Conservation (phyloP, 1,284 basidiomycete species). For the Termitomyces sp. region DNA sequence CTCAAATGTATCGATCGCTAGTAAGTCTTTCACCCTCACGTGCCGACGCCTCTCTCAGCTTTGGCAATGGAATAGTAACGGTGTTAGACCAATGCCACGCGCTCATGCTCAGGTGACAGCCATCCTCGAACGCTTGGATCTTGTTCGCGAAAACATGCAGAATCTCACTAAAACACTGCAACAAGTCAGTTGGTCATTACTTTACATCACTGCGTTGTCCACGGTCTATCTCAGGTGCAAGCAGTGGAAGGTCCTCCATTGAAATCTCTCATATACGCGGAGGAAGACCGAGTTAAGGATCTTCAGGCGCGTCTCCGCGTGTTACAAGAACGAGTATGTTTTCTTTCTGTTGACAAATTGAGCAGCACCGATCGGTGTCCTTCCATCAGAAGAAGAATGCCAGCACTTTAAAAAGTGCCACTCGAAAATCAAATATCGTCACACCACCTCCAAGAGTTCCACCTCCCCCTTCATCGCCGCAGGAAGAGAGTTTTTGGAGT, state of each 20-base stretch:
- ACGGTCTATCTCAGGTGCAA: conserved; percentile 29
- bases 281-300: conserved; percentile 53
- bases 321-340: conserved; percentile 45
- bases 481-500: conserved; percentile 57
- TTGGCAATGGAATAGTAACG: conserved; percentile 39
- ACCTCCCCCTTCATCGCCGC: conserved; percentile 22
- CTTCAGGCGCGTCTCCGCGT: conserved; percentile 49
- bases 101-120: conserved; percentile 51
- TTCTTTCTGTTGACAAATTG: neutral
- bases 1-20: conserved; percentile 70
- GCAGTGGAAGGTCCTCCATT: conserved; percentile 33
- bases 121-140: conserved; percentile 50
- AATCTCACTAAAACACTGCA: conserved; percentile 43
- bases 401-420: neutral
- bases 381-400: conserved; percentile 20
- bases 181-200: conserved; percentile 41
- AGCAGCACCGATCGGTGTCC: neutral
- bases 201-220: conserved; percentile 1
- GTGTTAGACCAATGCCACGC: conserved; percentile 68
- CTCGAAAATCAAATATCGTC: neutral
- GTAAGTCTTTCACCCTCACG: conserved; percentile 35
- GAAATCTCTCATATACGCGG: conserved; percentile 43
- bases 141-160: conserved; percentile 49
- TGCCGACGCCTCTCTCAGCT: conserved; percentile 8
- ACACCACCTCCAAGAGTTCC: neutral